A percentile compares a stretch with the other conserved stretches of the same genome.
Evolutionary conservation across 2,329 filamentous ascomycete species (phyloP).

Genomic region (Tolypocladium inflatum): DNA sequence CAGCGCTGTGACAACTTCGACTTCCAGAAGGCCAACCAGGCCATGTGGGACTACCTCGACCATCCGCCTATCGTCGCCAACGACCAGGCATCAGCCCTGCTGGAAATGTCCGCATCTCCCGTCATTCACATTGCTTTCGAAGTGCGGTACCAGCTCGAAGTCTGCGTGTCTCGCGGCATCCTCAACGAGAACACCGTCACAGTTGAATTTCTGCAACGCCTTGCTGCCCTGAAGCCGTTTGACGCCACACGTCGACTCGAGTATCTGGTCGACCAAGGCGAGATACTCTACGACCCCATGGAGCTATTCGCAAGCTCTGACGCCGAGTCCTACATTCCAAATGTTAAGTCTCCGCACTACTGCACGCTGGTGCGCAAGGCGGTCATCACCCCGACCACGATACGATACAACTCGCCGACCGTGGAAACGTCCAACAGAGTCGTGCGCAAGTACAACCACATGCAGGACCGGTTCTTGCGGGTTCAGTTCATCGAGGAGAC

Average conservation of each 20-base stretch:
- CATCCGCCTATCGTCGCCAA: constrained; percentile 7
- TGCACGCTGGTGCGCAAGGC: constrained; percentile 70
- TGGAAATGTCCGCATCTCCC: constrained; percentile 10
- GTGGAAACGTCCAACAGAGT: constrained; percentile 86
- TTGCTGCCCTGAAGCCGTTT: constrained; percentile 35
- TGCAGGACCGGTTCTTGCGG: constrained; percentile 72
- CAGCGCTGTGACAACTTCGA: constrained; percentile 30
- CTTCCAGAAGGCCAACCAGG: constrained; percentile 14
- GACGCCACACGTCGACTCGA: constrained; percentile 63
- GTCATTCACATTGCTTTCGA: constrained; percentile 49
- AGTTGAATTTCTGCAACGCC: constrained; percentile 53
- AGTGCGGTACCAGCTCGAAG: constrained; percentile 84
- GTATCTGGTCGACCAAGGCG: constrained; percentile 57
- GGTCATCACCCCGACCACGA: constrained; percentile 72
- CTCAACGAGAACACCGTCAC: constrained; percentile 69
- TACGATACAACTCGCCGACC: constrained; percentile 67
- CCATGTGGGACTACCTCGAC: constrained; percentile 23
- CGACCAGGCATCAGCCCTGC: constrained; percentile 17
- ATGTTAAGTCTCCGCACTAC: constrained; percentile 53
- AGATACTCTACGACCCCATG: constrained; percentile 60
- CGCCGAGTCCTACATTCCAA: constrained; percentile 35
- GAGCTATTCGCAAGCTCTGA: constrained; percentile 53
- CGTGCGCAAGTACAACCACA: constrained; percentile 59
- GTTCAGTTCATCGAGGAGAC: constrained; percentile 86
- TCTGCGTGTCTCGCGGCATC: constrained; percentile 72